Evolutionary conservation across 169 alveolate genomes (phyloP).

Genomic region (Plasmodium coatneyi): DNA sequence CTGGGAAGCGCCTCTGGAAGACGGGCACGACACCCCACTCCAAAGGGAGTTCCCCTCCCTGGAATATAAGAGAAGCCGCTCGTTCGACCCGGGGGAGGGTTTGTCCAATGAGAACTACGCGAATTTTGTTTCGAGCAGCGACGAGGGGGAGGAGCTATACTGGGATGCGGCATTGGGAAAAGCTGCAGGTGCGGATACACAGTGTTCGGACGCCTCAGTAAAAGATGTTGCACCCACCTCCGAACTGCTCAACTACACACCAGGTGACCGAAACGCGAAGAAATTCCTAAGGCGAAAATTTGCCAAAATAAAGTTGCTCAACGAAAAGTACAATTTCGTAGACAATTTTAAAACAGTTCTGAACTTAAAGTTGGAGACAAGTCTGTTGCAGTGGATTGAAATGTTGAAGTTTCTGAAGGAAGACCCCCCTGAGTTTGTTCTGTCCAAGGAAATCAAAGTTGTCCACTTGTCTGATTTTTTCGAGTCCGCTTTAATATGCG

Average conservation of each 20-base stretch:
- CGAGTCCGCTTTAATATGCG: constrained; percentile 61
- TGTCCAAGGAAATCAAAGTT: constrained; percentile 8
- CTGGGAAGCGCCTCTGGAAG: not conserved
- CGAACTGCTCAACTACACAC: not conserved
- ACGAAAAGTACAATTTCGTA: constrained; percentile 29
- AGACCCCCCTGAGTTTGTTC: constrained; percentile 21
- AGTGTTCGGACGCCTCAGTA: not conserved
- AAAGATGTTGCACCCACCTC: not conserved
- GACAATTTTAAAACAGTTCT: constrained; percentile 38
- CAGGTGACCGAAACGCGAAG: not conserved
- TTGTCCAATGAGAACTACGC: constrained; percentile 16
- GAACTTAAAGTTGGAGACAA: constrained; percentile 27
- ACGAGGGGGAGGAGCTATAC: constrained; percentile 25
- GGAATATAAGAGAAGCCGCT: constrained; percentile 7
- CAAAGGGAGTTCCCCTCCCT: not conserved
- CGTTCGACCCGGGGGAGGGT: not conserved
- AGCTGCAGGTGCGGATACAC: not conserved
- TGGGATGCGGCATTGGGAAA: not conserved
- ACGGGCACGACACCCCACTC: not conserved
- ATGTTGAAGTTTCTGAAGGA: constrained; percentile 44
- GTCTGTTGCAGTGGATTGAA: constrained; percentile 60
- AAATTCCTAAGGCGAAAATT: constrained; percentile 12
- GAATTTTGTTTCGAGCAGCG: constrained; percentile 65
- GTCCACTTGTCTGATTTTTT: constrained; percentile 14
- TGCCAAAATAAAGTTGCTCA: constrained; percentile 25